Conservation (phyloP, 2,329 filamentous ascomycete genomes). For the Bretziella fagacearum region DNA sequence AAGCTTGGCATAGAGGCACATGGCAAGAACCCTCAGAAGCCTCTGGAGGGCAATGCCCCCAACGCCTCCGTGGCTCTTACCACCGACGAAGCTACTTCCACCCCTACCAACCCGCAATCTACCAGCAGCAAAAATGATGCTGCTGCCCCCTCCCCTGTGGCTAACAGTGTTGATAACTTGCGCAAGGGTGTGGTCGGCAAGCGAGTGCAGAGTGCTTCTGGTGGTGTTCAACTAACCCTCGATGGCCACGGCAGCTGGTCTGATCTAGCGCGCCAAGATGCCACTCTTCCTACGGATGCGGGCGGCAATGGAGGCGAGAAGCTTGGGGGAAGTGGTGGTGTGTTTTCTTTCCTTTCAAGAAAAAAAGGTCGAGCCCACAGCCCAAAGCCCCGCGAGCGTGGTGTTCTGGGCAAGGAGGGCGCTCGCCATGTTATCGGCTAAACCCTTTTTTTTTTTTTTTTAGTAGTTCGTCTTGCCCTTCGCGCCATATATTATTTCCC, state of each 20-base stretch:
- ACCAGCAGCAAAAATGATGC: constrained; percentile 7
- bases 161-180: constrained; percentile 8
- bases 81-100: constrained; percentile 32
- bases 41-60: not conserved
- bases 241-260: constrained; percentile 85
- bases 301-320: constrained; percentile 36
- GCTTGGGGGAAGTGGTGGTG: constrained; percentile 49
- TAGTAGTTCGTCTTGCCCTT: not conserved
- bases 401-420: constrained; percentile 87
- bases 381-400: constrained; percentile 84
- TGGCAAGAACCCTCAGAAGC: not conserved
- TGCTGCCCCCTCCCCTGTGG: not conserved
- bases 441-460: constrained; percentile 1
- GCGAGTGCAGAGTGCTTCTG: constrained; percentile 58
- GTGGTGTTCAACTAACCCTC: constrained; percentile 79
- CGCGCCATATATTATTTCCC: not conserved
- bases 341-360: constrained; percentile 76
- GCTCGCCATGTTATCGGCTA: constrained; percentile 65
- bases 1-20: constrained; percentile 11
- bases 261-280: constrained; percentile 70
- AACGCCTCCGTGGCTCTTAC: constrained; percentile 26
- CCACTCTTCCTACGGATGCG: constrained; percentile 53
- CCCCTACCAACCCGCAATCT: constrained; percentile 19
- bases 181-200: constrained; percentile 23
- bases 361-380: constrained; percentile 84